phyloP scores from a whole-genome alignment of 192 early-diverging fungal genomes.

The Entrophospora sp. region DNA sequence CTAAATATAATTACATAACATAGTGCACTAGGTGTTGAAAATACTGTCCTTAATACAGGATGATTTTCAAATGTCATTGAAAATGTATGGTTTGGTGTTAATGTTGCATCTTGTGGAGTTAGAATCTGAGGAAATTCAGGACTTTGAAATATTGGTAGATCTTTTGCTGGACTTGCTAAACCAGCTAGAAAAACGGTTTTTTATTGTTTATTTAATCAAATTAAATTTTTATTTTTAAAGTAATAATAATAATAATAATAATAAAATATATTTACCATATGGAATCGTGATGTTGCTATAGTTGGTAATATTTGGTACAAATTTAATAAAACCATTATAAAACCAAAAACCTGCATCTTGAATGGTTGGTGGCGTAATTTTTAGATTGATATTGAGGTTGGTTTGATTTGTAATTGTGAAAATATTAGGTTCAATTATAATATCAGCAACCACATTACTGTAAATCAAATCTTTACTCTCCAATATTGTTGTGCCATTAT shows the following conservation, averaged over 20 bases:
- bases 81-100: too few relatives aligned
- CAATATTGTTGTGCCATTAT: background rate
- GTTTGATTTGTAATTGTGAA: constrained; percentile 26
- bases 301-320: constrained; percentile 19
- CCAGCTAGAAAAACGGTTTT: too few relatives aligned
- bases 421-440: constrained; percentile 22
- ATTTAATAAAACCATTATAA: constrained; percentile 41
- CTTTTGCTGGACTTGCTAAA: too few relatives aligned
- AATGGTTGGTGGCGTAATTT: constrained; percentile 29
- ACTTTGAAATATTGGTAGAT: too few relatives aligned
- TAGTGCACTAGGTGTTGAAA: too few relatives aligned
- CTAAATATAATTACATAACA: too few relatives aligned
- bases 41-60: too few relatives aligned
- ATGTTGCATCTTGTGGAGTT: too few relatives aligned
- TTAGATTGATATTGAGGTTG: constrained; percentile 26
- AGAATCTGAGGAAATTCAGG: too few relatives aligned
- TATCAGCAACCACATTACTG: constrained; percentile 26
- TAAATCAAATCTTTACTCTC: background rate
- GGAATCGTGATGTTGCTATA: background rate
- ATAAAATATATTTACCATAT: background rate
- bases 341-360: constrained; percentile 25
- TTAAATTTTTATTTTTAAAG: background rate
- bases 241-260: background rate
- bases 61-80: too few relatives aligned
- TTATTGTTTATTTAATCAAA: too few relatives aligned